Base-by-base conservation (phyloP, 108 stramenopile species). In the Epithemia pelagica region DNA sequence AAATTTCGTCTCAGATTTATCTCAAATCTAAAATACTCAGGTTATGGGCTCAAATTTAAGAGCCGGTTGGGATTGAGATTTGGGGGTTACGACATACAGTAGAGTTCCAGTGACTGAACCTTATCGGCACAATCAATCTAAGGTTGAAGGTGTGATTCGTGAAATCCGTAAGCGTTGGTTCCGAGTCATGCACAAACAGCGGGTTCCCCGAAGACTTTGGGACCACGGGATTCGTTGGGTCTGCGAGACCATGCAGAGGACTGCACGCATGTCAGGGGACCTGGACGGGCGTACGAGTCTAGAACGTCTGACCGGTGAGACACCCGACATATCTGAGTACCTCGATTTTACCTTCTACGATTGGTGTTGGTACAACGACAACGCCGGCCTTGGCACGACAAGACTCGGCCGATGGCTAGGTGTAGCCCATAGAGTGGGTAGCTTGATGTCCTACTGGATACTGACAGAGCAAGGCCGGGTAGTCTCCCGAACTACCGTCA, bases 321-420 rank as follows among this genome's bases (percentile, higher is more conserved):
- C 78, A 0, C 65, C 68, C 0, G 81, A 78, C 64, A 75, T 82
- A 1, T 69, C 74, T 1, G 74, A 82, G 32, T 70, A 56, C 28
- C 31, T 75, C 0, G 78, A 82, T 29, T 82, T 82, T 54, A 68
- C 28, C 0, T 82, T 72, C 32, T 82, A 72, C 53, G 74, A 78
- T 33, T 31, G 32, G 8, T 74, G 70, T 0, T 77, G 80, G 80
- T 81, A 67, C 46, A 7, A 28, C 7, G 19, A 71, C 70, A 27
- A 56, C 66, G 58, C 20, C 30, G 31, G 18, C 2, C 19, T 15
- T 1, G 37, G 37, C 37, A 46, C 5, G 5, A 15, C 5, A 46
- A 46, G 15, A 46, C 37, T 46, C 10, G 37, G 37, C 5, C 37
- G 15, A 46, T 46, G 37, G 37, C 37, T 46, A 15, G 37, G 37